Conservation (phyloP, 257 asterid species). For the Echium plantagineum region DNA sequence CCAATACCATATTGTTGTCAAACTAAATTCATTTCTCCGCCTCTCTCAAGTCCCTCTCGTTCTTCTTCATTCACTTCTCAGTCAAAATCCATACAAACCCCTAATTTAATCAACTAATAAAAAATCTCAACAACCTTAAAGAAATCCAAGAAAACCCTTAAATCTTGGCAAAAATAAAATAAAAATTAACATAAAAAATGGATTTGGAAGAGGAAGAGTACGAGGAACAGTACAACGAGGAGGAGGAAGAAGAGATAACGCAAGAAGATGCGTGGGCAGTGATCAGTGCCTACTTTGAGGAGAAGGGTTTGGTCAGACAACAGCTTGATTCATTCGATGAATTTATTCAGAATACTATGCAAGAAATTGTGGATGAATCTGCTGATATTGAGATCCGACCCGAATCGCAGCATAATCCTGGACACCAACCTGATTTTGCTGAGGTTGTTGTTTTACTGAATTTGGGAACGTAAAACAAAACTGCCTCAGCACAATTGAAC, state of each 20-base stretch:
- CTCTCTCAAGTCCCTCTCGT: too few relatives aligned
- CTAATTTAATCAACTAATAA: too few relatives aligned
- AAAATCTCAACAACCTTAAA: too few relatives aligned
- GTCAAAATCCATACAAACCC: too few relatives aligned
- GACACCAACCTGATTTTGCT: constrained; percentile 29
- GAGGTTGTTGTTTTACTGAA: constrained; percentile 17
- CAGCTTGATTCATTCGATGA: constrained; percentile 45
- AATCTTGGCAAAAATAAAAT: too few relatives aligned
- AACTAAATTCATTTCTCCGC: too few relatives aligned
- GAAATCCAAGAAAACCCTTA: too few relatives aligned
- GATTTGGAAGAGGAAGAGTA: constrained; percentile 1
- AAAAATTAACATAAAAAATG: too few relatives aligned
- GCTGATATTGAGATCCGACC: constrained; percentile 46
- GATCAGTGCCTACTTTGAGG: constrained; percentile 43
- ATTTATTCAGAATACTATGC: constrained; percentile 53
- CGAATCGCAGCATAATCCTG: constrained; percentile 37
- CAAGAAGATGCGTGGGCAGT: constrained; percentile 55
- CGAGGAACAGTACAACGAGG: constrained; percentile 5
- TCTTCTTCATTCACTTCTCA: too few relatives aligned
- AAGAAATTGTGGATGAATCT: constrained; percentile 48
- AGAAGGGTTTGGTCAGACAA: constrained; percentile 47
- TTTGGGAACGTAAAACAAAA: too few relatives aligned
- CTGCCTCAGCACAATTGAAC: too few relatives aligned
- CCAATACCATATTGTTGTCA: too few relatives aligned
- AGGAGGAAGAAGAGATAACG: constrained; percentile 20